Percentiles rank a stretch among this genome's conserved stretches.
Evolutionary conservation across 192 early-diverging fungal genomes (phyloP).

Genomic region (Coemansia sp.): DNA sequence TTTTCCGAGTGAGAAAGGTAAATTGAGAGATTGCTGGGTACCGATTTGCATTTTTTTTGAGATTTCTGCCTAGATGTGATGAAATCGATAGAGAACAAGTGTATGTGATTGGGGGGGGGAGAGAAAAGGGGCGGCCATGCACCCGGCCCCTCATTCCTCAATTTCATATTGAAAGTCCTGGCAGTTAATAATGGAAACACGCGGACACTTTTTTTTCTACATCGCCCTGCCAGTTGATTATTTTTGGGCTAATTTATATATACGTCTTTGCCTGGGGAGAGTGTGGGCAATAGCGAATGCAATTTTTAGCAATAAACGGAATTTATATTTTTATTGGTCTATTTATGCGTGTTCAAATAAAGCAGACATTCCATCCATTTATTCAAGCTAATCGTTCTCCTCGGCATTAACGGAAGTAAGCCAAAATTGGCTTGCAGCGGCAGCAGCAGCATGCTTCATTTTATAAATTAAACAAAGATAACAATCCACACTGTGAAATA

Average conservation of each 20-base stretch:
- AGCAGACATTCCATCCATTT: not conserved
- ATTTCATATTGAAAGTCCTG: not conserved
- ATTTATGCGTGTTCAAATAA: conserved; percentile 1
- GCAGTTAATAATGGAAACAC: conserved; percentile 1
- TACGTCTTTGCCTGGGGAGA: too few species aligned
- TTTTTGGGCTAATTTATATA: not conserved
- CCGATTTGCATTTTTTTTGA: not conserved
- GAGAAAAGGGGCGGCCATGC: not conserved
- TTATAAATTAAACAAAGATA: not conserved
- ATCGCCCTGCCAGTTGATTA: not conserved
- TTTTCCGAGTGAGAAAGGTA: not conserved
- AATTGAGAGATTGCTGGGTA: conserved; percentile 1
- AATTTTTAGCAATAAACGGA: not conserved
- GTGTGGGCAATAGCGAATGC: too few species aligned
- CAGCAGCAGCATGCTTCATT: not conserved
- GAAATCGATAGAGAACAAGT: not conserved
- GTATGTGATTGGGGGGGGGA: not conserved
- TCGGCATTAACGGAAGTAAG: not conserved
- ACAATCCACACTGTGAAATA: not conserved
- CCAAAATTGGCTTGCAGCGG: not conserved
- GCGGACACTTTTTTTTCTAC: not conserved
- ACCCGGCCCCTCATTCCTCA: not conserved
- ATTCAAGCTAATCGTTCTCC: not conserved
- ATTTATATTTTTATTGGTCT: not conserved
- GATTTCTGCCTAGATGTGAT: not conserved